Evolutionary conservation across 1,284 basidiomycete species (phyloP).

Genomic region (Trichosporon sp.): DNA sequence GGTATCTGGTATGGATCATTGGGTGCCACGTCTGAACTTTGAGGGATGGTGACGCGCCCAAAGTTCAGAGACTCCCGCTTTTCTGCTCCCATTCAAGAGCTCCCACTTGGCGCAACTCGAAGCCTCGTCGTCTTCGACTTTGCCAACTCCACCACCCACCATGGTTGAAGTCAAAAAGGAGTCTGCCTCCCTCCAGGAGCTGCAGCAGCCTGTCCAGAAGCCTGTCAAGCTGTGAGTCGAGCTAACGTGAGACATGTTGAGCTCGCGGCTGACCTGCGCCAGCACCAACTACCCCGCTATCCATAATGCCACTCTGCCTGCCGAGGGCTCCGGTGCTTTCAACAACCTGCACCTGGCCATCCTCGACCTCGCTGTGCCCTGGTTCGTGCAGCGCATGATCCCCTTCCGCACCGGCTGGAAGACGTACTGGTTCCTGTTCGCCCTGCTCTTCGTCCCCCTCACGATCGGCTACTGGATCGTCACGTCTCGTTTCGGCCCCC

Average conservation of each 20-base stretch:
- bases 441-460: slow-evolving; percentile 70
- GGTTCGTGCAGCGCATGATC: slow-evolving; percentile 72
- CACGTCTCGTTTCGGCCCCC: slow-evolving; percentile 73
- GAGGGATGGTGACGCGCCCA: not conserved
- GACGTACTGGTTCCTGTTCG: slow-evolving; percentile 63
- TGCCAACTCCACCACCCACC: not conserved
- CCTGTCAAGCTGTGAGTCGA: slow-evolving; percentile 3
- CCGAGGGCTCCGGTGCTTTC: slow-evolving; percentile 81
- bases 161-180: slow-evolving; percentile 6
- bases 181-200: not conserved
- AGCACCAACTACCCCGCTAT: slow-evolving; percentile 44
- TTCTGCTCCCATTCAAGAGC: not conserved
- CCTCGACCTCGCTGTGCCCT: slow-evolving; percentile 72
- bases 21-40: slow-evolving; percentile 1
- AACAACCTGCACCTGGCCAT: slow-evolving; percentile 74
- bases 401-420: slow-evolving; percentile 65
- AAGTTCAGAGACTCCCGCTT: not conserved
- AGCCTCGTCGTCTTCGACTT: not conserved
- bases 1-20: not conserved
- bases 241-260: not conserved
- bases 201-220: not conserved
- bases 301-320: slow-evolving; percentile 74
- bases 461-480: slow-evolving; percentile 85
- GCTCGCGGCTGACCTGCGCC: not conserved
- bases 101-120: not conserved